Evolutionary conservation across 192 early-diverging fungal species (phyloP), one percentile per base, ranked within the genome.

Genomic region (Coemansia sp.): DNA sequence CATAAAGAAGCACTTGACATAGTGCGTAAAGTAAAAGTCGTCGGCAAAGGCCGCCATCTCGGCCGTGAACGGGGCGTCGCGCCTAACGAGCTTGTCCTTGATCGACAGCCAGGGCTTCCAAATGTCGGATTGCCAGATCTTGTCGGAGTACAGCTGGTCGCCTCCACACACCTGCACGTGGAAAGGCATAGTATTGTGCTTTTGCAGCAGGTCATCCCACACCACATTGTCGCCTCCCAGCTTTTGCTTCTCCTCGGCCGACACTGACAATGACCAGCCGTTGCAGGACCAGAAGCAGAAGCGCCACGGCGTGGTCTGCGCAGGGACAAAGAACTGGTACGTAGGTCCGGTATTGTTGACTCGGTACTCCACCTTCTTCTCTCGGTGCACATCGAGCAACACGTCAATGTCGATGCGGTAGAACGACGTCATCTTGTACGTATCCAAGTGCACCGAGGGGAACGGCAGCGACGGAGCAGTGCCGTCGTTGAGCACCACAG

Each of bases 131-230:
- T 84, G 53, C 76, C 87, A 83, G 47, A 91, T 56, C 26, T 66
- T 59, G 71, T 91, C 90, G 23, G 85, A 71, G 53, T 91, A 91
- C 14, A 91, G 75, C 66, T 91, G 90, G 73, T 91, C 90, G 52
- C 90, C 90, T 21, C 90, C 90, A 39, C 90, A 88, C 47, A 91
- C 78, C 76, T 89, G 84, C 20, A 89, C 85, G 60, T 91, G 88
- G 69, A 88, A 87, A 11, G 88, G 88, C 28, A 82, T 70, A 21
- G 68, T 66, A 2, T 69, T 72, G 64, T 89, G 88, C 69, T 88
- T 85, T 23, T 76, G 79, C 66, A 88, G 57, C 13, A 85, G 73
- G 75, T 91, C 90, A 61, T 88, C 83, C 90, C 90, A 91, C 37
- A 91, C 67, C 6, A 86, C 86, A 13, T 86, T 85, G 75, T 70